Percentiles rank a stretch among this genome's conserved stretches.
Evolutionary conservation across 192 early-diverging fungal genomes (phyloP).

Genomic region (Diversispora epigaea): DNA sequence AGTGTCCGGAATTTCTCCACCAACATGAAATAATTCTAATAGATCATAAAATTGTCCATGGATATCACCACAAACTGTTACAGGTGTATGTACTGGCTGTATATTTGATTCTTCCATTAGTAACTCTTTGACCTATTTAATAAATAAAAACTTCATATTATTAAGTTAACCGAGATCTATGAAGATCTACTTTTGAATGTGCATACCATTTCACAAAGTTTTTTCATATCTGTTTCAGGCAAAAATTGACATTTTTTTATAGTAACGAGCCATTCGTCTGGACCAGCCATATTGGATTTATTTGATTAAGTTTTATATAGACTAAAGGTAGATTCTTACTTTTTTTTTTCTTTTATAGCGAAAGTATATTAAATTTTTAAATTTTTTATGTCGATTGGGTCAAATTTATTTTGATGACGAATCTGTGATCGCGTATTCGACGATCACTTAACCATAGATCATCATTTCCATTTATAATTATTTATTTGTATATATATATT

Average conservation of each 20-base stretch:
- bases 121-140: constrained; percentile 84
- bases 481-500: too few species aligned
- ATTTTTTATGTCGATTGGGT: too few species aligned
- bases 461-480: too few species aligned
- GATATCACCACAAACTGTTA: constrained; percentile 98
- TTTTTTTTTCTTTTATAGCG: too few species aligned
- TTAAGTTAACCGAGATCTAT: background rate
- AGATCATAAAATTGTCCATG: constrained; percentile 98
- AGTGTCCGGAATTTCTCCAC: constrained; percentile 90
- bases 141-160: background rate
- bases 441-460: too few species aligned
- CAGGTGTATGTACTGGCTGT: constrained; percentile 92
- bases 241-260: constrained; percentile 92
- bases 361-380: too few species aligned
- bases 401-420: too few species aligned
- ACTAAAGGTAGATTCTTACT: background rate
- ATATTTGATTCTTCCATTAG: constrained; percentile 99
- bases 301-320: background rate
- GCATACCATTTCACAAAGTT: constrained; percentile 92
- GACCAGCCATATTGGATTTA: constrained; percentile 61
- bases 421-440: too few species aligned
- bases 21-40: constrained; percentile 92
- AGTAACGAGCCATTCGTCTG: constrained; percentile 94
- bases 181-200: background rate
- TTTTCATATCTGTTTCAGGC: constrained; percentile 93